A percentile compares a stretch with the other conserved stretches of the same genome.
Conservation (phyloP, 495 filamentous ascomycete species). For the Tuber calosporum region DNA sequence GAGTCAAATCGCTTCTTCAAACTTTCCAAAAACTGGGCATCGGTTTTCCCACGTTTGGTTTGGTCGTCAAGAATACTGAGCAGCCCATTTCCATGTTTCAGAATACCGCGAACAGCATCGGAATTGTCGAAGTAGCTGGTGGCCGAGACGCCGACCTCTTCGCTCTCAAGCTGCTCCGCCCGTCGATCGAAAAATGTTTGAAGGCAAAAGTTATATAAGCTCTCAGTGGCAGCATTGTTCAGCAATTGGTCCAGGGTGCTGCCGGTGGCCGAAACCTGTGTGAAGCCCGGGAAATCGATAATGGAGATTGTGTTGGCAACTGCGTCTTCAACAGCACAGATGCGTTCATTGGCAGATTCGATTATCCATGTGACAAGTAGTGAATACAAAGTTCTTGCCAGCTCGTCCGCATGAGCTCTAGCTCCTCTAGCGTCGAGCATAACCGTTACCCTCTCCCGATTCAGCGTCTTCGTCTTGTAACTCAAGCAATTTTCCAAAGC, state of each 20-base stretch:
- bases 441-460: conserved; percentile 89
- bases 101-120: conserved; percentile 78
- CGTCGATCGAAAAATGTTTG: conserved; percentile 94
- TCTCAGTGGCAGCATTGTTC: conserved; percentile 87
- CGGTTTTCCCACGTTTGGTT: conserved; percentile 75
- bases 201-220: conserved; percentile 82
- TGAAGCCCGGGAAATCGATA: conserved; percentile 92
- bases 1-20: conserved; percentile 85
- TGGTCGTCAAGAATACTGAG: conserved; percentile 94
- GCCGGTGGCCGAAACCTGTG: conserved; percentile 70
- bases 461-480: conserved; percentile 91
- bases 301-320: conserved; percentile 90
- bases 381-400: conserved; percentile 90
- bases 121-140: conserved; percentile 97
- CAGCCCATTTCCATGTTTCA: conserved; percentile 87
- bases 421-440: conserved; percentile 93
- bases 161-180: conserved; percentile 81
- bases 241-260: conserved; percentile 87
- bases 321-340: conserved; percentile 79
- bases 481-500: conserved; percentile 82
- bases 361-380: conserved; percentile 88
- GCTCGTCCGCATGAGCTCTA: conserved; percentile 81
- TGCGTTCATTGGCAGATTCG: conserved; percentile 81
- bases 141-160: conserved; percentile 79
- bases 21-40: conserved; percentile 82